Evolutionary conservation across 2,329 filamentous ascomycete genomes (phyloP).

Genomic region (Zasmidium angulare): DNA sequence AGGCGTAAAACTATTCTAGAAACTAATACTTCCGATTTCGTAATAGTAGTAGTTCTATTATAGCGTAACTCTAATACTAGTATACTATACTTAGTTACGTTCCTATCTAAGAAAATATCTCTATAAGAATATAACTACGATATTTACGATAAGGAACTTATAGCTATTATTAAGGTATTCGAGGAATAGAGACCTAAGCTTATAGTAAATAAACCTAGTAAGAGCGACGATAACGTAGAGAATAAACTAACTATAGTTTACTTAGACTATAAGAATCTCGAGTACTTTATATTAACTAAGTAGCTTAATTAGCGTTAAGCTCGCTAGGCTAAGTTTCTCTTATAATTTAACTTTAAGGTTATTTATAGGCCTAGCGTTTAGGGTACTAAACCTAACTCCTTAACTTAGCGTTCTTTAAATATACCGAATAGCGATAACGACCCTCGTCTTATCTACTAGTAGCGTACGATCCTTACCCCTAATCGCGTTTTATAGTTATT

Average conservation of each 20-base stretch:
- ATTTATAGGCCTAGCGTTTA: not conserved
- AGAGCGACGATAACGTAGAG: not conserved
- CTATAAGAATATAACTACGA: too few relatives aligned
- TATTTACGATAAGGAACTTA: too few relatives aligned
- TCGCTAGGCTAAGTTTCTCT: not conserved
- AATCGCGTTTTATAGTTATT: not conserved
- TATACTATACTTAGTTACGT: not conserved
- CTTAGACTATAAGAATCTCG: conserved; percentile 8
- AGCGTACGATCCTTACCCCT: not conserved
- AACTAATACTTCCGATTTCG: too few relatives aligned
- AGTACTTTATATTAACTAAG: not conserved
- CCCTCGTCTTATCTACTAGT: not conserved
- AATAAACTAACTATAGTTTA: conserved; percentile 21
- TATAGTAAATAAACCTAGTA: not conserved
- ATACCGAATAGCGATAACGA: not conserved
- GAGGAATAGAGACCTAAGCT: too few relatives aligned
- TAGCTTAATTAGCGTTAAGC: too few relatives aligned
- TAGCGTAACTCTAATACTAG: not conserved
- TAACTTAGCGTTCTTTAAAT: not conserved
- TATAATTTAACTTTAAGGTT: not conserved
- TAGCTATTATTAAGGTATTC: too few relatives aligned
- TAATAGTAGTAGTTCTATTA: not conserved
- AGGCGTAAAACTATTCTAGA: too few relatives aligned
- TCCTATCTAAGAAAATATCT: conserved; percentile 14
- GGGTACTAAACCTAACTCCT: not conserved